Evolutionary conservation across 495 filamentous ascomycete species (phyloP).

Genomic region (Neurospora sublineolata): DNA sequence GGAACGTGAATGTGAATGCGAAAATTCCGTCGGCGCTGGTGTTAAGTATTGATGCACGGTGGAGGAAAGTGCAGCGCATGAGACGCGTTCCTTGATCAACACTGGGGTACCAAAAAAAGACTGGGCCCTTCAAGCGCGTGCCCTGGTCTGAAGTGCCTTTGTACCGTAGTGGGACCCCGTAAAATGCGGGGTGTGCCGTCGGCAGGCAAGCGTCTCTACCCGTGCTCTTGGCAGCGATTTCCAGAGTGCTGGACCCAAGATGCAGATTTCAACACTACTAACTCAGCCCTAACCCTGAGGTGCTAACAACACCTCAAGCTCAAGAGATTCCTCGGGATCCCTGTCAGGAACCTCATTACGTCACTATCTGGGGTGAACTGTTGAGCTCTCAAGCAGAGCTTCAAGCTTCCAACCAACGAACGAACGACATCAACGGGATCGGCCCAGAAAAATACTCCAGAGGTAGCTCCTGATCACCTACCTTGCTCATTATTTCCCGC

Average conservation of each 20-base stretch:
- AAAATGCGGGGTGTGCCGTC: not conserved
- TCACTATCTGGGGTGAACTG: not conserved
- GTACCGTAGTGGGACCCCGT: not conserved
- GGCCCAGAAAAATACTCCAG: not conserved
- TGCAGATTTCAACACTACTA: not conserved
- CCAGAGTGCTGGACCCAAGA: not conserved
- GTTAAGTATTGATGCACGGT: not conserved
- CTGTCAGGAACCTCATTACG: not conserved
- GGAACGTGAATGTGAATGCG: not conserved
- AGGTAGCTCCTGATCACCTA: not conserved
- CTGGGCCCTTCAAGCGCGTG: not conserved
- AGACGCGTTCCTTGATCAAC: not conserved
- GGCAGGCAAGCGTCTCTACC: not conserved
- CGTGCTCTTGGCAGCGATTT: not conserved
- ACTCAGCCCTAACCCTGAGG: not conserved
- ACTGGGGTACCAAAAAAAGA: not conserved
- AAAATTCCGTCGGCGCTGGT: not conserved
- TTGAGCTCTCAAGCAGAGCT: not conserved
- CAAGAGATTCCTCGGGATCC: not conserved
- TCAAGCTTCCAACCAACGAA: not conserved
- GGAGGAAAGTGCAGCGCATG: not conserved
- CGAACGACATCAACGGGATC: not conserved
- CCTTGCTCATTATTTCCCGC: not conserved
- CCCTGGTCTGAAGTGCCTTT: not conserved
- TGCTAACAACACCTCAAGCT: not conserved